phyloP scores from a whole-genome alignment of 768 basidiomycete genomes.

The Omphalotus guepiniiformis region DNA sequence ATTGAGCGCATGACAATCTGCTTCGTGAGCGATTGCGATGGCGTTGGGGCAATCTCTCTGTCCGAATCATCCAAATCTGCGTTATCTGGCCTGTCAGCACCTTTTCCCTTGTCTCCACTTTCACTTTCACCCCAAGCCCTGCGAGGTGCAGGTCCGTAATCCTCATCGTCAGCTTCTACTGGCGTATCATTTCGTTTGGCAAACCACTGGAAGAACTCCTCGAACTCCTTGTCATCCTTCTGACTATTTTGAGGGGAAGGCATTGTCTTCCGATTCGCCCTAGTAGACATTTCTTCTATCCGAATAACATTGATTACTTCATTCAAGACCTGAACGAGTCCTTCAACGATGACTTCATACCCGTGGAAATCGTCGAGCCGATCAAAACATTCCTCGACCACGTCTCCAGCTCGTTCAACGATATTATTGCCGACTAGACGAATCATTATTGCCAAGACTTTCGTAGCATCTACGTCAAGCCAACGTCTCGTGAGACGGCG shows the following conservation, averaged over 20 bases:
- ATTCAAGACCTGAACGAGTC: constrained; percentile 79
- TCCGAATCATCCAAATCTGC: constrained; percentile 35
- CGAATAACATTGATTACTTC: constrained; percentile 82
- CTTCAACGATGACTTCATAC: constrained; percentile 81
- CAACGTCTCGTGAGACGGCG: constrained; percentile 75
- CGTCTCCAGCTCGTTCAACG: constrained; percentile 85
- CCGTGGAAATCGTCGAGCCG: constrained; percentile 95
- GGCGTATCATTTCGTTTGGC: constrained; percentile 35
- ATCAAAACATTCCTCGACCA: constrained; percentile 97
- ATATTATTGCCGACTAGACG: constrained; percentile 84
- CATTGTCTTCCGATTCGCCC: constrained; percentile 12
- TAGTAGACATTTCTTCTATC: constrained; percentile 34
- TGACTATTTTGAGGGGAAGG: constrained; percentile 17
- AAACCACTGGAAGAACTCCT: constrained; percentile 65
- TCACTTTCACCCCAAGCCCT: constrained; percentile 47
- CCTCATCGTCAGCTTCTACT: constrained; percentile 36
- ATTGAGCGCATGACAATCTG: constrained; percentile 85
- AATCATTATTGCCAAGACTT: constrained; percentile 81
- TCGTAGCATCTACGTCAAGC: constrained; percentile 85
- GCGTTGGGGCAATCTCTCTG: constrained; percentile 51
- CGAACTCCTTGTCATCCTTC: constrained; percentile 33
- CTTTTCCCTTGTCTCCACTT: constrained; percentile 21
- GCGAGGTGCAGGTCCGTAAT: constrained; percentile 59
- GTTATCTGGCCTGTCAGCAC: constrained; percentile 15
- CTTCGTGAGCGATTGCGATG: constrained; percentile 70